Conservation (phyloP, 2,329 filamentous ascomycete genomes). For the Claviceps spartinae region DNA sequence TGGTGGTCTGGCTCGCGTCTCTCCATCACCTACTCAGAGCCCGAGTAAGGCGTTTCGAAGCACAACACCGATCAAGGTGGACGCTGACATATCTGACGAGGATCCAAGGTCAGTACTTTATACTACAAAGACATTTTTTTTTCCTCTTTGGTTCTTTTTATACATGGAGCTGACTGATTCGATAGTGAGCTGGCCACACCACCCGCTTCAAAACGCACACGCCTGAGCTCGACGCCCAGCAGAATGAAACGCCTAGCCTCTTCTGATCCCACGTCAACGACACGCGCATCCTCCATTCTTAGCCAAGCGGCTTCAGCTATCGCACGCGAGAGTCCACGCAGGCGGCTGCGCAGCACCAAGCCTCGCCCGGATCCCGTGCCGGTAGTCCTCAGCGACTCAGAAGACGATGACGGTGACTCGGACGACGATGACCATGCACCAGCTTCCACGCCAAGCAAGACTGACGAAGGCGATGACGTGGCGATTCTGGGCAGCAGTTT, state of each 20-base stretch:
- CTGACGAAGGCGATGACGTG: slow-evolving; percentile 9
- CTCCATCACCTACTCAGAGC: background rate
- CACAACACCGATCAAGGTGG: background rate
- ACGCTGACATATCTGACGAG: background rate
- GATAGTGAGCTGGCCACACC: slow-evolving; percentile 22
- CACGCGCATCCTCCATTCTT: slow-evolving; percentile 6
- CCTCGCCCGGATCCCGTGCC: slow-evolving; percentile 2
- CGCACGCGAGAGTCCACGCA: background rate
- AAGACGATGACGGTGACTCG: slow-evolving; percentile 18
- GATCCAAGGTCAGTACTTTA: background rate
- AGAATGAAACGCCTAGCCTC: slow-evolving; percentile 6
- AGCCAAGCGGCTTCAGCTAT: slow-evolving; percentile 4
- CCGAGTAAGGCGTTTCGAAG: background rate
- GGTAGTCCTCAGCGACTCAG: slow-evolving; percentile 21
- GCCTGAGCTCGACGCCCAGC: slow-evolving; percentile 11
- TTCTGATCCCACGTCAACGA: slow-evolving; percentile 7
- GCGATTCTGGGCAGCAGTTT: slow-evolving; percentile 14
- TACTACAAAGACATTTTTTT: background rate
- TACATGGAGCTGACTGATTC: background rate
- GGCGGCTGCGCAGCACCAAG: background rate
- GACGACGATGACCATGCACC: slow-evolving; percentile 12
- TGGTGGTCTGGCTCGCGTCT: background rate
- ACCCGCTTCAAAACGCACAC: slow-evolving; percentile 26
- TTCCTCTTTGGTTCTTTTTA: background rate
- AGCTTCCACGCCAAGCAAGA: slow-evolving; percentile 6